Evolutionary conservation across 2,329 filamentous ascomycete species (phyloP), one percentile per base, ranked within the genome.

Genomic region (Lachnellula suecica): DNA sequence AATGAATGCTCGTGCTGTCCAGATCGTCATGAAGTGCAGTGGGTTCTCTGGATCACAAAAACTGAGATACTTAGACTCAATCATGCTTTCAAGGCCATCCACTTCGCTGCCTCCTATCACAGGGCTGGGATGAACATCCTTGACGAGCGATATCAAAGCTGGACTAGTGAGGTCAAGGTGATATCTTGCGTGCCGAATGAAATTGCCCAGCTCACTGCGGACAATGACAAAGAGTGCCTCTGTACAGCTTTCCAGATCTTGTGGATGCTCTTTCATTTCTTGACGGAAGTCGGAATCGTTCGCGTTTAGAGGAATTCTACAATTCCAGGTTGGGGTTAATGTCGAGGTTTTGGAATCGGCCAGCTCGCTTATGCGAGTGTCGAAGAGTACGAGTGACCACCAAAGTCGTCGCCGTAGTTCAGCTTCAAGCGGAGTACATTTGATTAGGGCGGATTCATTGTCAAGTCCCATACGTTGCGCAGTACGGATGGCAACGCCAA

Each of bases 351-450:
- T 73, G 50, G 63, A 81, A 44, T 81, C 79, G 3, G 82, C 79
- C 67, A 89, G 79, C 65, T 90, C 87, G 51, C 83, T 79, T 34
- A 89, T 79, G 20, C 87, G 83, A 54, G 79, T 76, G 66, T 91
- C 88, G 58, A 89, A 86, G 23, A 82, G 74, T 13, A 86, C 76
- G 15, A 91, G 74, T 27, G 83, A 81, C 86, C 86, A 91, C 87
- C 86, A 90, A 1, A 91, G 71, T 34, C 87, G 77, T 45, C 87
- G 79, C n/a, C 86, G 79, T 68, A 88, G 79, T 69, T 90, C 87
- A 3, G 82, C 78, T 61, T 90, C 85, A 49, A 84, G 88, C 74
- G 78, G 3, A 69, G 64, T 57, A 29, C 59, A 66, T 61, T 65
- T 70, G 60, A 56, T 66, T 60, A 80, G 74, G 2, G 71, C 72